Conservation (phyloP, 805 yeast species). For the Zygoascus tannicola region DNA sequence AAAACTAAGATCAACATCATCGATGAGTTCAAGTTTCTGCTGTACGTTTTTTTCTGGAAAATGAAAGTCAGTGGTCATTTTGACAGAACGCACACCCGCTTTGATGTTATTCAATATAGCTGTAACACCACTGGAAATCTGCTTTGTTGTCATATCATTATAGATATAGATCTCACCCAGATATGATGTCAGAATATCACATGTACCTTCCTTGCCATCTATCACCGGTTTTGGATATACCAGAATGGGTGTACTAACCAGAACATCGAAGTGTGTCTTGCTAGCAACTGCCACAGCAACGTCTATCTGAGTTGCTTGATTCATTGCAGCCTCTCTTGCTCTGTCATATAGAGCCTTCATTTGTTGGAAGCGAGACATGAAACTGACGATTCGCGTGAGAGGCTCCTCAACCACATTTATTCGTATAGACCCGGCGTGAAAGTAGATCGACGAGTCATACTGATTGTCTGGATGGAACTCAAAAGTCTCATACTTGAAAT, state of each 20-base stretch:
- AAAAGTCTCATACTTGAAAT: slow-evolving; percentile 73
- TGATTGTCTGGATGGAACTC: slow-evolving; percentile 35
- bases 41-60: slow-evolving; percentile 30
- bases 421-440: slow-evolving; percentile 66
- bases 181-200: slow-evolving; percentile 59
- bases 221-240: slow-evolving; percentile 53
- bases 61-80: slow-evolving; percentile 53
- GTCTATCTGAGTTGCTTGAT: slow-evolving; percentile 56
- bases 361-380: slow-evolving; percentile 61
- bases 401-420: slow-evolving; percentile 79
- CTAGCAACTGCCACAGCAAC: slow-evolving; percentile 32
- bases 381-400: slow-evolving; percentile 54
- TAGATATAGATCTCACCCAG: slow-evolving; percentile 74
- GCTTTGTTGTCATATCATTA: slow-evolving; percentile 41
- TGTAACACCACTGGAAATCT: slow-evolving; percentile 18
- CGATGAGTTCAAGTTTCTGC: slow-evolving; percentile 57
- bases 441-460: slow-evolving; percentile 50
- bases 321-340: slow-evolving; percentile 81
- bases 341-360: slow-evolving; percentile 87
- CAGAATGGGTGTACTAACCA: slow-evolving; percentile 72
- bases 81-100: slow-evolving; percentile 66
- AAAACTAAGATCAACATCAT: slow-evolving; percentile 53
- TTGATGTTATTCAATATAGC: slow-evolving; percentile 41
- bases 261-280: slow-evolving; percentile 60
- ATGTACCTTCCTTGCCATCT: slow-evolving; percentile 32